These are phyloP conservation scores for Colletotrichum tamarilloi DNA, from an alignment of 2,329 filamentous ascomycete genomes.

Conservation along the genomic window DNA sequence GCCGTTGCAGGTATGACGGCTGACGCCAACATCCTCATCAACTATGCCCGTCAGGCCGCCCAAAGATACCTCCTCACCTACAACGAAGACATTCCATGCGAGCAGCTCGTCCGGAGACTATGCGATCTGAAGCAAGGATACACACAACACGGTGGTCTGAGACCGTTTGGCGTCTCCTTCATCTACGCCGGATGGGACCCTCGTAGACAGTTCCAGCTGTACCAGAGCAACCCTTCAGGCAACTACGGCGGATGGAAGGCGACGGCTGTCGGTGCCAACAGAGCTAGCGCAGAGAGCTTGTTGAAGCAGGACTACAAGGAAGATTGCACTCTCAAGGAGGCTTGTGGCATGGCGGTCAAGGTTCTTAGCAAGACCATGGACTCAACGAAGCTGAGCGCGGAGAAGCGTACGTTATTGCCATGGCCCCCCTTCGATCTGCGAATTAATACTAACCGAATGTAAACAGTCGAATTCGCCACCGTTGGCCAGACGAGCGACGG, in stretches of 20 bases:
- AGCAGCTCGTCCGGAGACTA: conserved; percentile 94
- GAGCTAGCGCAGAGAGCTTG: conserved; percentile 95
- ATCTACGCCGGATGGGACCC: conserved; percentile 99
- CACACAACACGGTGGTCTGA: conserved; percentile 97
- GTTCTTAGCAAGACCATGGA: conserved; percentile 99
- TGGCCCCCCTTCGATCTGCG: background rate
- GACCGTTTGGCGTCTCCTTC: conserved; percentile 98
- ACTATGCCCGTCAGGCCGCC: conserved; percentile 96
- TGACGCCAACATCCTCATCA: conserved; percentile 99
- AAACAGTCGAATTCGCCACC: conserved; percentile 93
- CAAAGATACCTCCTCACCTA: conserved; percentile 98
- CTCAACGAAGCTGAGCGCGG: conserved; percentile 96
- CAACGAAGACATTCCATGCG: conserved; percentile 99
- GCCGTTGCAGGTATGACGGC: conserved; percentile 99
- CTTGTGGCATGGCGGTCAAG: conserved; percentile 97
- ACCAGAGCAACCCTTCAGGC: conserved; percentile 97
- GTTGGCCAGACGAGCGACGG: conserved; percentile 95
- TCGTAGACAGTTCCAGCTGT: conserved; percentile 96
- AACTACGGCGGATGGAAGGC: conserved; percentile 99
- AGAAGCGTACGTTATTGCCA: conserved; percentile 84
- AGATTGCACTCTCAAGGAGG: conserved; percentile 95
- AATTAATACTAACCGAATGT: background rate
- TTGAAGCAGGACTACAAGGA: conserved; percentile 99
- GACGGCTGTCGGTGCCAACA: conserved; percentile 97
- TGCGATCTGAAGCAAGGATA: conserved; percentile 99